These are phyloP conservation scores for Marchantia paleacea DNA, from an alignment of 225 moss, liverwort and hornwort genomes.

Conservation along the genomic window DNA sequence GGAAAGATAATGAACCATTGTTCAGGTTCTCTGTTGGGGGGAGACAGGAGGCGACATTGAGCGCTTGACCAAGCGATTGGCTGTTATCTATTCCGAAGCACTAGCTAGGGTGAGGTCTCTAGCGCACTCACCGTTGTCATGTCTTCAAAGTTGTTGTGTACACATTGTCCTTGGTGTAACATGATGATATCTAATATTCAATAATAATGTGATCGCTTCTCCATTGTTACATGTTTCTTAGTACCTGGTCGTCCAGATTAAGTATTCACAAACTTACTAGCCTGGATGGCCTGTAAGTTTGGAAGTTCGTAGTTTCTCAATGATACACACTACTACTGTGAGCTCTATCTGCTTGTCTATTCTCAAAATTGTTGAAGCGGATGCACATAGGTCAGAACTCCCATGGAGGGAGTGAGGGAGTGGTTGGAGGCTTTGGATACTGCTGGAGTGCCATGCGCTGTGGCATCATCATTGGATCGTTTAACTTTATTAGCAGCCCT, in stretches of 20 bases:
- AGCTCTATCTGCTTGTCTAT: background rate
- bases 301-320: background rate
- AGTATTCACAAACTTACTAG: too few species aligned
- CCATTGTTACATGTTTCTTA: too few species aligned
- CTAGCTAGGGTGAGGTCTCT: slow-evolving; percentile 48
- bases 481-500: slow-evolving; percentile 75
- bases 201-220: too few species aligned
- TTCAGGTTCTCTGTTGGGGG: slow-evolving; percentile 55
- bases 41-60: slow-evolving; percentile 49
- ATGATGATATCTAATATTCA: too few species aligned
- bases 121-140: background rate
- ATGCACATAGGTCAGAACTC: slow-evolving; percentile 43
- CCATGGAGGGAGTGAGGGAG: slow-evolving; percentile 78
- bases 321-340: background rate
- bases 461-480: slow-evolving; percentile 90
- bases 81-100: slow-evolving; percentile 75
- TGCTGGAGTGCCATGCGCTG: slow-evolving; percentile 94
- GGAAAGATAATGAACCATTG: slow-evolving; percentile 45
- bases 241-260: too few species aligned
- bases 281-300: too few species aligned
- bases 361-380: background rate
- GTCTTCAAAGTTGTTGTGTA: background rate
- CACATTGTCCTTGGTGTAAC: background rate
- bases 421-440: slow-evolving; percentile 89
- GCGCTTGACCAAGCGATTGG: slow-evolving; percentile 66